Percentiles rank a stretch among this genome's conserved stretches.
Evolutionary conservation across 768 basidiomycete species (phyloP).

Genomic region (Kwoniella dendrophila): DNA sequence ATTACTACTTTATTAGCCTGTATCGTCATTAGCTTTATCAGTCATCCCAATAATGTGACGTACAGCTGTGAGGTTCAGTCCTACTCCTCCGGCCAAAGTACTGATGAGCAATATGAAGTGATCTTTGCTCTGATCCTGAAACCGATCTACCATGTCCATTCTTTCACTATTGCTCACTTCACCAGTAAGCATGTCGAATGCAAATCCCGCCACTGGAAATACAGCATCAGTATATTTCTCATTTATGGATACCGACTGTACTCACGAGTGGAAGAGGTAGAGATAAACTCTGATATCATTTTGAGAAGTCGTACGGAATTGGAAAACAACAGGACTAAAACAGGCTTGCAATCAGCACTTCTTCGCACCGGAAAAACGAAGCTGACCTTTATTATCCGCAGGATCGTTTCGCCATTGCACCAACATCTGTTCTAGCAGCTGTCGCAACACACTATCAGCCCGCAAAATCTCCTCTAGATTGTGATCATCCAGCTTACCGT

Average conservation of each 20-base stretch:
- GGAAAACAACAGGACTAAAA: constrained; percentile 79
- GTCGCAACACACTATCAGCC: constrained; percentile 15
- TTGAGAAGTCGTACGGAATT: constrained; percentile 87
- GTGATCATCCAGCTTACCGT: constrained; percentile 32
- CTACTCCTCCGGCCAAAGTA: constrained; percentile 87
- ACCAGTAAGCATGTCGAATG: constrained; percentile 77
- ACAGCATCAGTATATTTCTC: too few relatives aligned
- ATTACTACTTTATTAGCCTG: constrained; percentile 86
- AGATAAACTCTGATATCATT: constrained; percentile 76
- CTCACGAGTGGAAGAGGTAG: constrained; percentile 32
- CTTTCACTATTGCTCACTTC: constrained; percentile 68
- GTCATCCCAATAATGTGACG: constrained; percentile 11
- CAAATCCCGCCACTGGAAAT: constrained; percentile 35
- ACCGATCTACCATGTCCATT: constrained; percentile 82
- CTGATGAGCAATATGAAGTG: constrained; percentile 84
- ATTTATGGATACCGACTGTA: not conserved
- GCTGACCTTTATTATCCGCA: constrained; percentile 65
- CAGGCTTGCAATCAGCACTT: not conserved
- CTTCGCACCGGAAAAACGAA: not conserved
- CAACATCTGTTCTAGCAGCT: constrained; percentile 73
- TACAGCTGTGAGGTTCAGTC: constrained; percentile 80
- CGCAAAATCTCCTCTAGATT: not conserved
- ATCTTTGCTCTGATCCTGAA: constrained; percentile 68
- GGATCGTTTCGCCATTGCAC: constrained; percentile 66
- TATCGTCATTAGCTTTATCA: not conserved